Conservation (phyloP, 148 eudicot species). For the Camellia sinensis region DNA sequence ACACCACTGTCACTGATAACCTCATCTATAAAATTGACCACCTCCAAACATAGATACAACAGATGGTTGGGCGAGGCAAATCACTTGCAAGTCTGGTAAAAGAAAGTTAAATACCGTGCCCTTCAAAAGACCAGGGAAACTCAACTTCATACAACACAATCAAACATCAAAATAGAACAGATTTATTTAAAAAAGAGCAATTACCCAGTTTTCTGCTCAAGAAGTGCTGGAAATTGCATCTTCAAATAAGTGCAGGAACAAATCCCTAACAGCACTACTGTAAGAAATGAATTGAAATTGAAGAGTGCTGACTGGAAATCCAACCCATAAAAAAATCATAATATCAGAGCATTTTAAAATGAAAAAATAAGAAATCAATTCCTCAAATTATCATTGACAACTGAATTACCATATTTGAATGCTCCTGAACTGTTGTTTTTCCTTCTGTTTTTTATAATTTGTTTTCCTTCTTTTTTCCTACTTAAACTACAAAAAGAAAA, state of each 20-base stretch:
- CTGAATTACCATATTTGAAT: constrained; percentile 2
- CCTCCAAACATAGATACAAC: not conserved
- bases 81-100: not conserved
- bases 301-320: constrained; percentile 74
- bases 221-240: constrained; percentile 79
- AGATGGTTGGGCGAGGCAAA: not conserved
- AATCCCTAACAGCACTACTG: constrained; percentile 71
- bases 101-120: not conserved
- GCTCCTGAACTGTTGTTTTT: not conserved
- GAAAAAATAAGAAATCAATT: not conserved
- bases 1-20: not conserved
- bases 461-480: not conserved
- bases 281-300: constrained; percentile 84
- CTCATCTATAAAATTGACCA: not conserved
- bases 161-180: not conserved
- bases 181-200: not conserved
- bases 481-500: constrained; percentile 5
- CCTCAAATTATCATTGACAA: not conserved
- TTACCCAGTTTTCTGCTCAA: constrained; percentile 81
- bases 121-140: not conserved
- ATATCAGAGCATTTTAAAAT: not conserved
- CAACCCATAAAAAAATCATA: not conserved
- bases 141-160: not conserved
- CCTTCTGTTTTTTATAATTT: not conserved
- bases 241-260: constrained; percentile 78